Evolutionary conservation across 352 stramenopile genomes (phyloP), one percentile per base, ranked within the genome.

Genomic region (Phytopythium oedochilum): DNA sequence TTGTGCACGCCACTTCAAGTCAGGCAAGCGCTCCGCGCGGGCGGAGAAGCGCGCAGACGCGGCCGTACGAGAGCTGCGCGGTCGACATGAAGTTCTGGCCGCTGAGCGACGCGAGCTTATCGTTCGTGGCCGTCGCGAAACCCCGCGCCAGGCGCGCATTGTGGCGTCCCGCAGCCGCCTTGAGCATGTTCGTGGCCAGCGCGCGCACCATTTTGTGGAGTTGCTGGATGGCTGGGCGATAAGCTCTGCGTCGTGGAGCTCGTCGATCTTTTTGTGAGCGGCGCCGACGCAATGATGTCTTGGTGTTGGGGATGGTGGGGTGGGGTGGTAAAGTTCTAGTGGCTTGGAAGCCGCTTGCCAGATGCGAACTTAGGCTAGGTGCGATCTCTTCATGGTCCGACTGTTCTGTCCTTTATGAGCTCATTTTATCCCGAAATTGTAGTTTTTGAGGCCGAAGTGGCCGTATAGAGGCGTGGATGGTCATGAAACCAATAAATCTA

Each of bases 41-140:
- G 9, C 29, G 5, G 29, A 9, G 5, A 32, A 32, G 29, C 29
- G 29, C 29, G 29, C 5, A 32, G 18, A 40, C 17, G 20, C 4
- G 20, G 15, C 60, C 68, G 47, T 39, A 78, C 68, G 68, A 78
- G 39, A 92, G 69, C 48, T 92, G 66, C 25, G 71, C 66, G 10
- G 79, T 90, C 26, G 79, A 92, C 53, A 92, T 68, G 56, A 92
- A 89, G 69, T 78, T 85, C 52, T 82, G 56, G 22, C 77, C 79
- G 34, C 68, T 55, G n/a, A 92, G 75, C 38, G 75, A 72, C 56
- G 70, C 65, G 32, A 83, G 49, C 38, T 79, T 68, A 17, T 44
- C 60, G 54, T 77, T 61, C 28, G 51, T 59, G 20, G 61, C 57
- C 15, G 61, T 66, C 52, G 52, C 28, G 28, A 66, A 61, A 25